Percentiles rank a stretch among this genome's conserved stretches.
These are phyloP conservation scores for Licmophora abbreviata DNA, from an alignment of 108 stramenopile species.

Conservation along the genomic window DNA sequence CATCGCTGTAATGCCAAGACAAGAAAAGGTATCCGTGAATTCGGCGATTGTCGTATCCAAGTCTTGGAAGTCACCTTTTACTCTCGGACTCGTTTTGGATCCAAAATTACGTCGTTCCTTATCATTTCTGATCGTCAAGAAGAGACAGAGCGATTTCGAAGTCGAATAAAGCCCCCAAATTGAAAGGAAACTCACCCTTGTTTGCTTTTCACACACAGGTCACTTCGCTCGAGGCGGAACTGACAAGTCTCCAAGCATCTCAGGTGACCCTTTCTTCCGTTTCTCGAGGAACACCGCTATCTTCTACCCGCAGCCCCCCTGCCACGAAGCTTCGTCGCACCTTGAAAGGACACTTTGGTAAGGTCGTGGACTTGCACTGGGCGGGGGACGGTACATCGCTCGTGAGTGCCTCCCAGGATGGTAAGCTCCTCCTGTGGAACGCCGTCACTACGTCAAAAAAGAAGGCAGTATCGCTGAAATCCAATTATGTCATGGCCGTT, in stretches of 20 bases:
- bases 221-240: constrained; percentile 35
- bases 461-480: constrained; percentile 85
- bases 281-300: constrained; percentile 13
- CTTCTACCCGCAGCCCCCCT: constrained; percentile 54
- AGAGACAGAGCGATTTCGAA: background rate
- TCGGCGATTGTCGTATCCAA: background rate
- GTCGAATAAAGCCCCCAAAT: background rate
- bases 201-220: constrained; percentile 24
- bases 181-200: background rate
- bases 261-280: constrained; percentile 33
- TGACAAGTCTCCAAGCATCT: constrained; percentile 25
- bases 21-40: background rate
- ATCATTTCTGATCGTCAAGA: background rate
- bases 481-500: constrained; percentile 98
- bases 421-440: constrained; percentile 98
- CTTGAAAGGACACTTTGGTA: constrained; percentile 96
- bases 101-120: background rate
- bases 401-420: constrained; percentile 94
- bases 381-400: constrained; percentile 74
- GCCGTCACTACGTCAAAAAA: constrained; percentile 86
- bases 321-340: constrained; percentile 61
- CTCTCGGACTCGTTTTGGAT: background rate
- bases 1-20: background rate
- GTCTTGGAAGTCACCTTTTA: background rate
- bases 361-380: constrained; percentile 97